These are phyloP conservation scores for Paxillus rubicundulus DNA, from an alignment of 768 basidiomycete genomes.

Conservation along the genomic window DNA sequence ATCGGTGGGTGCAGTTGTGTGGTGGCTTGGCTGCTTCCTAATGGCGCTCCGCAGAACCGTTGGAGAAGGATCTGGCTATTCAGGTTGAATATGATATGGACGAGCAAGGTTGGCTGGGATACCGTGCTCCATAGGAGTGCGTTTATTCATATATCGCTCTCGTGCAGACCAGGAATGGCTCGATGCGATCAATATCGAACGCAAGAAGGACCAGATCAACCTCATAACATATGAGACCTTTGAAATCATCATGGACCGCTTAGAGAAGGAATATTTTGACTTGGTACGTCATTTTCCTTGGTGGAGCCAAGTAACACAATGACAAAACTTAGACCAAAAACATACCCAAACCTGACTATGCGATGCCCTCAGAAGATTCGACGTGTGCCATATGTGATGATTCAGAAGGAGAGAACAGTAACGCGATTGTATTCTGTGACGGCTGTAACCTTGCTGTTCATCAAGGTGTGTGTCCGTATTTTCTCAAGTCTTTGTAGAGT, in stretches of 20 bases:
- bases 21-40: slow-evolving; percentile 2
- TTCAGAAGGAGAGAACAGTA: slow-evolving; percentile 97
- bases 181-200: slow-evolving; percentile 75
- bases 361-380: slow-evolving; percentile 90
- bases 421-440: slow-evolving; percentile 99
- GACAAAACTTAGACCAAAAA: slow-evolving; percentile 70
- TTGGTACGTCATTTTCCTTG: slow-evolving; percentile 53
- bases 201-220: slow-evolving; percentile 72
- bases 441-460: slow-evolving; percentile 99
- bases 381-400: slow-evolving; percentile 98
- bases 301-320: slow-evolving; percentile 1
- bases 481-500: background rate
- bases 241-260: slow-evolving; percentile 93
- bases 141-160: slow-evolving; percentile 4
- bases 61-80: slow-evolving; percentile 86
- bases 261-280: slow-evolving; percentile 99
- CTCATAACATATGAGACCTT: slow-evolving; percentile 81
- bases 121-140: background rate
- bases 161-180: slow-evolving; percentile 90
- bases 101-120: slow-evolving; percentile 72
- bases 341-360: slow-evolving; percentile 84
- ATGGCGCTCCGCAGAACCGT: slow-evolving; percentile 57
- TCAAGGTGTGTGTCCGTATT: slow-evolving; percentile 71
- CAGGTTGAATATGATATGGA: slow-evolving; percentile 99
- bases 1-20: slow-evolving; percentile 56